A percentile compares a stretch with the other conserved stretches of the same genome.
These are phyloP conservation scores for Exophiala oligosperma DNA, from an alignment of 2,329 filamentous ascomycete genomes.

Conservation along the genomic window DNA sequence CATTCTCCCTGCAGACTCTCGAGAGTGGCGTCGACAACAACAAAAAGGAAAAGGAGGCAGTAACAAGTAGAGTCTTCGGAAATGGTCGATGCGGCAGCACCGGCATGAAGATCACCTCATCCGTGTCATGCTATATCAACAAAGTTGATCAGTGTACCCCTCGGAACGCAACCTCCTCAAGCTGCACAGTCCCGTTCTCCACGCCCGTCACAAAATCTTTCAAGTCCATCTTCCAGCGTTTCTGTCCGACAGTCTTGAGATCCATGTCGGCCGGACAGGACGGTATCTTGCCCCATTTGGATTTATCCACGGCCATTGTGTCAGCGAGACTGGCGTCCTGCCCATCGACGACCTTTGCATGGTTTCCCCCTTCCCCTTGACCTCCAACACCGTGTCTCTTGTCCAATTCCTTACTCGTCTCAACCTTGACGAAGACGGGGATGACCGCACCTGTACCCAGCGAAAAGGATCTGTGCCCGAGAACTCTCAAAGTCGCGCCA, in stretches of 20 bases:
- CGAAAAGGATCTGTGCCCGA: slow-evolving; percentile 49
- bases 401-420: slow-evolving; percentile 16
- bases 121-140: background rate
- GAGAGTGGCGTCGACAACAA: too few relatives aligned
- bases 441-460: slow-evolving; percentile 54
- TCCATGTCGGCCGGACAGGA: slow-evolving; percentile 20
- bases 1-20: too few relatives aligned
- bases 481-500: slow-evolving; percentile 50
- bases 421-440: slow-evolving; percentile 51
- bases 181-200: slow-evolving; percentile 15
- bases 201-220: slow-evolving; percentile 19
- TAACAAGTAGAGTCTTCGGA: too few relatives aligned
- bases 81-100: too few relatives aligned
- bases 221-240: slow-evolving; percentile 19
- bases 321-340: background rate
- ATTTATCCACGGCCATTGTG: slow-evolving; percentile 8
- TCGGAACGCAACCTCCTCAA: slow-evolving; percentile 18
- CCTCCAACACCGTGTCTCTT: slow-evolving; percentile 12
- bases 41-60: too few relatives aligned
- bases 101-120: too few relatives aligned
- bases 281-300: slow-evolving; percentile 17
- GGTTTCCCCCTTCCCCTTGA: slow-evolving; percentile 14
- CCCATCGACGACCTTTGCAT: slow-evolving; percentile 3
- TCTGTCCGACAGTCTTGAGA: slow-evolving; percentile 12
- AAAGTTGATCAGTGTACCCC: background rate